A percentile compares a stretch with the other conserved stretches of the same genome.
These are phyloP conservation scores for Leucosporidium creatinivorum DNA, from an alignment of 768 basidiomycete species.

Conservation along the genomic window DNA sequence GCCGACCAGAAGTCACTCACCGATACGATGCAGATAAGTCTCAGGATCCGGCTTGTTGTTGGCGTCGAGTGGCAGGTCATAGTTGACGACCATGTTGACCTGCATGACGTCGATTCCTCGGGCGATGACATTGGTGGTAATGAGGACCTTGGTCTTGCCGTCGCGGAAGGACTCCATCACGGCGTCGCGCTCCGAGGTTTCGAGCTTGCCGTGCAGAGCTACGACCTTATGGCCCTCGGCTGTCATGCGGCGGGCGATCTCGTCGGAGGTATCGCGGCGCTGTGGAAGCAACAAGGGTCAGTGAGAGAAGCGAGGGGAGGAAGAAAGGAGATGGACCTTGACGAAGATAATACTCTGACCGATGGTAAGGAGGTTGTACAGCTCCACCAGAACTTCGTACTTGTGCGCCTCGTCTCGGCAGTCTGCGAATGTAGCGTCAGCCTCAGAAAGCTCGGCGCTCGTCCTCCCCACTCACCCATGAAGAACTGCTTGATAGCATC, in stretches of 20 bases:
- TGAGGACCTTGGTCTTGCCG: slow-evolving; percentile 91
- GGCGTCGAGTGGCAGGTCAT: slow-evolving; percentile 50
- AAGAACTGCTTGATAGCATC: slow-evolving; percentile 95
- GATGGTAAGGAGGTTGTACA: slow-evolving; percentile 85
- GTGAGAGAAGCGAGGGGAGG: not conserved
- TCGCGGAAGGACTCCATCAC: slow-evolving; percentile 94
- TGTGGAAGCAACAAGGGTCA: slow-evolving; percentile 39
- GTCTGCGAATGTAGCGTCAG: slow-evolving; percentile 40
- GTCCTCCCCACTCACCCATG: slow-evolving; percentile 50
- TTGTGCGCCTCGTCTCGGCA: slow-evolving; percentile 84
- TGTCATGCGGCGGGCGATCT: slow-evolving; percentile 81
- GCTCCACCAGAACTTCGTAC: slow-evolving; percentile 84
- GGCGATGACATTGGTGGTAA: slow-evolving; percentile 97
- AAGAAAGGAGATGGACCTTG: slow-evolving; percentile 51
- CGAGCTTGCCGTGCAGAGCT: slow-evolving; percentile 90
- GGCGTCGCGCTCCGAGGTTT: slow-evolving; percentile 76
- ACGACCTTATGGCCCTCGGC: slow-evolving; percentile 93
- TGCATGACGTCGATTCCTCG: slow-evolving; percentile 97
- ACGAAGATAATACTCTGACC: slow-evolving; percentile 99
- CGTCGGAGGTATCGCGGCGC: slow-evolving; percentile 87
- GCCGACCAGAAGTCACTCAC: slow-evolving; percentile 46
- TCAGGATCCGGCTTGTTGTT: slow-evolving; percentile 69
- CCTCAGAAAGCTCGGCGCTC: not conserved
- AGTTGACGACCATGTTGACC: slow-evolving; percentile 99
- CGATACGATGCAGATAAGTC: slow-evolving; percentile 96